A percentile compares a stretch with the other conserved stretches of the same genome.
These are phyloP conservation scores for Alternaria sp. DNA, from an alignment of 2,329 filamentous ascomycete species.

Conservation along the genomic window DNA sequence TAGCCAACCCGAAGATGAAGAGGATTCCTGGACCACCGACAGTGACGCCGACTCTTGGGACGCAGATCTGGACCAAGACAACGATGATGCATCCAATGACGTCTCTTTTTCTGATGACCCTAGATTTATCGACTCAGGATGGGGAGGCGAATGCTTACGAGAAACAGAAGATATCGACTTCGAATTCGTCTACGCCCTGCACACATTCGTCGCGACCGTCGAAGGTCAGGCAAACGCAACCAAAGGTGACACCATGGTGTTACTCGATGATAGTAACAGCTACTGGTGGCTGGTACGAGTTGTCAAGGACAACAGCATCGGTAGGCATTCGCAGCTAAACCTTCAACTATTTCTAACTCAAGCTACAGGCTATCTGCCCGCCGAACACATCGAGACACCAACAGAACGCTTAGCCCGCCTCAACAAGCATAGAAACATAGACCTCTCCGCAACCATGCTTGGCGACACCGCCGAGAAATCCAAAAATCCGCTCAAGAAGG, in stretches of 20 bases:
- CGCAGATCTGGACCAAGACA: slow-evolving; percentile 43
- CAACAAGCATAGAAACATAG: slow-evolving; percentile 98
- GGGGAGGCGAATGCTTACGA: slow-evolving; percentile 86
- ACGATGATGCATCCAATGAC: slow-evolving; percentile 69
- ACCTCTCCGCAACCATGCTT: slow-evolving; percentile 78
- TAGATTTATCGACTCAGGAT: slow-evolving; percentile 75
- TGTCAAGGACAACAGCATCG: slow-evolving; percentile 96
- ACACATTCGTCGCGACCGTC: slow-evolving; percentile 97
- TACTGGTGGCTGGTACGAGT: slow-evolving; percentile 99
- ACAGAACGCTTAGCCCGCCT: slow-evolving; percentile 91
- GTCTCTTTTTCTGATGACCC: slow-evolving; percentile 65
- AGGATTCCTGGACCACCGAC: slow-evolving; percentile 48
- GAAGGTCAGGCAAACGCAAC: slow-evolving; percentile 98
- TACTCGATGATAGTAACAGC: slow-evolving; percentile 98
- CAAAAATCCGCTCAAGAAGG: slow-evolving; percentile 83
- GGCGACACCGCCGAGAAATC: slow-evolving; percentile 79
- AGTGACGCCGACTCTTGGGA: slow-evolving; percentile 51
- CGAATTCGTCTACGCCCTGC: slow-evolving; percentile 97
- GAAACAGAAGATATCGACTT: slow-evolving; percentile 98
- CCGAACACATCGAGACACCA: slow-evolving; percentile 97
- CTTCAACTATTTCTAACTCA: slow-evolving; percentile 1
- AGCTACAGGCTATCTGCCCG: slow-evolving; percentile 89
- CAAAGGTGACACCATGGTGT: slow-evolving; percentile 98
- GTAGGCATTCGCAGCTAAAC: slow-evolving; percentile 53
- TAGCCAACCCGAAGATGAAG: slow-evolving; percentile 24